These are phyloP conservation scores for Lecanoromycetidae sp. DNA, from an alignment of 2,329 filamentous ascomycete genomes.

Conservation along the genomic window DNA sequence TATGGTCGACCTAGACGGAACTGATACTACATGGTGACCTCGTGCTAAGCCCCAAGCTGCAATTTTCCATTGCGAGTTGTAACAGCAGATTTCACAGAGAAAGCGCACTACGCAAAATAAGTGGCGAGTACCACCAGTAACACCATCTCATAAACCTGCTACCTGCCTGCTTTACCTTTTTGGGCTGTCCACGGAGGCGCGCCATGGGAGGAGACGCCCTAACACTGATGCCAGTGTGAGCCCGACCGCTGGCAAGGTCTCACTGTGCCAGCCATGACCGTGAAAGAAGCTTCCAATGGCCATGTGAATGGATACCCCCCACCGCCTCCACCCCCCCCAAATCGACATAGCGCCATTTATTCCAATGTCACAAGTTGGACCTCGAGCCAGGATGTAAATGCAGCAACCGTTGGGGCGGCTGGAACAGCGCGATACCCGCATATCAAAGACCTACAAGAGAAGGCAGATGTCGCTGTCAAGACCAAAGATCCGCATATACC, in stretches of 20 bases:
- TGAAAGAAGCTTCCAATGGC: constrained; percentile 1
- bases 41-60: too few species aligned
- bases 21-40: too few species aligned
- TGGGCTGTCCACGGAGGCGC: not conserved
- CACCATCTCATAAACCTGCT: not conserved
- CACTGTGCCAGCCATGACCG: constrained; percentile 4
- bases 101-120: too few species aligned
- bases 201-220: not conserved
- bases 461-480: constrained; percentile 40
- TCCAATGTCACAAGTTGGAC: constrained; percentile 17
- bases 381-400: constrained; percentile 8
- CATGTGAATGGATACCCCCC: constrained; percentile 3
- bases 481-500: constrained; percentile 18
- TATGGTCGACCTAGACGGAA: too few species aligned
- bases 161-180: not conserved
- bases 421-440: constrained; percentile 29
- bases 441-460: constrained; percentile 33
- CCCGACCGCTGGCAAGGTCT: not conserved
- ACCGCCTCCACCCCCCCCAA: not conserved
- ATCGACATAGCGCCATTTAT: constrained; percentile 8
- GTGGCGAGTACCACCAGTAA: too few species aligned
- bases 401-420: constrained; percentile 9
- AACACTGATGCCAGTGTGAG: not conserved
- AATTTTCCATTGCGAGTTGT: too few species aligned
- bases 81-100: too few species aligned